Evolutionary conservation across 1,139 yeast species (phyloP), one percentile per base, ranked within the genome.

Genomic region (Pneumocystis oryctolagi): DNA sequence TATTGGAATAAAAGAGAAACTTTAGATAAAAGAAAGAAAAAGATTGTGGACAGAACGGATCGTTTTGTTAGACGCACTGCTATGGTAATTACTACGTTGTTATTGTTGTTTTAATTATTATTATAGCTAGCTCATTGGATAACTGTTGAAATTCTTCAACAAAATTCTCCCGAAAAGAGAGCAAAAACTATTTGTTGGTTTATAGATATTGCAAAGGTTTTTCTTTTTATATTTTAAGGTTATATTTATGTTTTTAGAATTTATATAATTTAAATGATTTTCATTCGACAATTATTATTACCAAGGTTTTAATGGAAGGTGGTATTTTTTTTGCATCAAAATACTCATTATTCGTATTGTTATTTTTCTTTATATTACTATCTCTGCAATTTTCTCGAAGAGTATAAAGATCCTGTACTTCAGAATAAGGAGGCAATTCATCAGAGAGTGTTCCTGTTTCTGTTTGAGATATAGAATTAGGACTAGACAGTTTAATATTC

Each of bases 241-340:
- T 12, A n/a, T 47, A 47, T 47, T 47, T 1, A 47, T 25, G 9
- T 47, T 47, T 9, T 47, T 47, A 47, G 55, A 25, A 47, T 14
- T 47, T 47, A 47, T 47, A 47, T 20, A 9, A 47, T 47, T 47
- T 47, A 47, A 47, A 47, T 47, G 55, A 47, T 47, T 47, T 47
- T 25, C 55, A 47, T 25, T 47, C 55, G 12, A 47, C 55, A 47
- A 47, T 47, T 25, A 16, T 47, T 47, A 47, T 47, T 47, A 47
- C 55, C 14, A 47, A 47, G 12, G 55, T 47, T 25, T 47, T 47
- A 47, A 12, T 47, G n/a, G 78, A 73, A 1, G 77, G 71, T 5
- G 69, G 70, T 56, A 70, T 67, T 62, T 65, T 65, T 25, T 64
- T 64, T 60, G 65, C 62, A 34, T 57, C 25, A 34, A 18, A 20